A percentile compares a stretch with the other conserved stretches of the same genome.
Evolutionary conservation across 257 asterid genomes (phyloP).

Genomic region (Nicotiana paniculata): DNA sequence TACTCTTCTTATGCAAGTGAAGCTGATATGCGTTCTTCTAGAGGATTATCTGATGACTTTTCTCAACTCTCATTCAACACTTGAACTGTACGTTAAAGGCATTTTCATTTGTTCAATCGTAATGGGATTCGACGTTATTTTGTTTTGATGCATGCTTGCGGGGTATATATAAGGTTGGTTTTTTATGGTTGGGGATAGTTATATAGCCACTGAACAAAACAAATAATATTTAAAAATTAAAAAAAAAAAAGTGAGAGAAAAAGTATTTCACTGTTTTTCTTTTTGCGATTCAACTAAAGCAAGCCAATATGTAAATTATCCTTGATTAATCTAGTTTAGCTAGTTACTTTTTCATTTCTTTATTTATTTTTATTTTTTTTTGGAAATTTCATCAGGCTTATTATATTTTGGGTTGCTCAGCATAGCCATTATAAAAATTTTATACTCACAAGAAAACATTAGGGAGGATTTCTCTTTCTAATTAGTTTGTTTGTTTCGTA

Average conservation of each 20-base stretch:
- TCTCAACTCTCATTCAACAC: not conserved
- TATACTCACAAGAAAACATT: not conserved
- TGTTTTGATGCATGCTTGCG: not conserved
- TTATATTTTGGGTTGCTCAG: not conserved
- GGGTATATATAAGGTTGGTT: not conserved
- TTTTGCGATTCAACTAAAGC: not conserved
- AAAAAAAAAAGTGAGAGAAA: not conserved
- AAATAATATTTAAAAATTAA: not conserved
- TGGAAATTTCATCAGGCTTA: not conserved
- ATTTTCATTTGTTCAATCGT: slow-evolving; percentile 12
- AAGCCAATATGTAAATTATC: not conserved
- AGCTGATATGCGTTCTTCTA: slow-evolving; percentile 42
- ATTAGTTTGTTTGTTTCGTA: not conserved
- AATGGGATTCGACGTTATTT: not conserved
- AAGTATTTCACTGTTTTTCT: not conserved
- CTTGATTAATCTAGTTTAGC: slow-evolving; percentile 7
- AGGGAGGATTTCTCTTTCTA: not conserved
- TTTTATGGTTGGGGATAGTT: no score
- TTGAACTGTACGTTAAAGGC: not conserved
- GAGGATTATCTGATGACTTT: slow-evolving; percentile 57
- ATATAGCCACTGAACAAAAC: not conserved
- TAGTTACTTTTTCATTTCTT: not conserved
- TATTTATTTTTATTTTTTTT: not conserved
- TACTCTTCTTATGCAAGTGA: slow-evolving; percentile 48
- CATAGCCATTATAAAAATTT: not conserved